These are phyloP conservation scores for Chlorella sp. DNA, from an alignment of 139 green algal genomes.

Conservation along the genomic window DNA sequence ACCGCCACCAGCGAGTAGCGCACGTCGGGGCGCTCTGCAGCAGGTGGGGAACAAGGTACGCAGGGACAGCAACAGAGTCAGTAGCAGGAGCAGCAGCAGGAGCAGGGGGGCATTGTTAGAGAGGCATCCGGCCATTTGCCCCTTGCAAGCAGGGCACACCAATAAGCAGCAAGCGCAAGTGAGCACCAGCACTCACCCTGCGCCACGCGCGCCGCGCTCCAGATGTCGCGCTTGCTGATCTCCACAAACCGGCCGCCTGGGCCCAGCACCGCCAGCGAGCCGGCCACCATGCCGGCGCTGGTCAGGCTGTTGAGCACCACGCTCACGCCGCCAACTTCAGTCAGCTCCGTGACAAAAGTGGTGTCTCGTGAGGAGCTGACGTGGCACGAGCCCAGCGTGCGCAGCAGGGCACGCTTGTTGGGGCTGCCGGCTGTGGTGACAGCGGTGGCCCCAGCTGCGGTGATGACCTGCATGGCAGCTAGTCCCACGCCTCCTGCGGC, in stretches of 20 bases:
- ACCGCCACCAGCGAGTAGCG: constrained; percentile 80
- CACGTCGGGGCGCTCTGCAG: constrained; percentile 80
- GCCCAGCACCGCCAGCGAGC: constrained; percentile 67
- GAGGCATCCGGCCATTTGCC: constrained; percentile 31
- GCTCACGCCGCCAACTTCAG: constrained; percentile 58
- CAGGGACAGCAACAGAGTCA: neutral
- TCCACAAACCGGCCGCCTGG: constrained; percentile 78
- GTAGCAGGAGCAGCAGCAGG: too few relatives aligned
- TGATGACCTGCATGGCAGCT: constrained; percentile 71
- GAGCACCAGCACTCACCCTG: constrained; percentile 3
- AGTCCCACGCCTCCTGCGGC: constrained; percentile 86
- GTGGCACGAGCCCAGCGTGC: constrained; percentile 51
- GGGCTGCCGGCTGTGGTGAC: constrained; percentile 67
- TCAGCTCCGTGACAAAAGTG: constrained; percentile 67
- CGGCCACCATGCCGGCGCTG: constrained; percentile 85
- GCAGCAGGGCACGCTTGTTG: constrained; percentile 70
- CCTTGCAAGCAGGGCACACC: constrained; percentile 37
- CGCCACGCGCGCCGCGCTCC: constrained; percentile 56
- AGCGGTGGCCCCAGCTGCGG: constrained; percentile 40
- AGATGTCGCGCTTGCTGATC: constrained; percentile 94
- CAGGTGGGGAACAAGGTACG: constrained; percentile 3
- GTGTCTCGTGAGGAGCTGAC: constrained; percentile 69
- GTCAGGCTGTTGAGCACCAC: constrained; percentile 90
- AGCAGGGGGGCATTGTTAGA: too few relatives aligned
- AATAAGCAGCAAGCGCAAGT: constrained; percentile 77